These are phyloP conservation scores for Fusarium bulbicola DNA, from an alignment of 2,329 filamentous ascomycete genomes.

Conservation along the genomic window DNA sequence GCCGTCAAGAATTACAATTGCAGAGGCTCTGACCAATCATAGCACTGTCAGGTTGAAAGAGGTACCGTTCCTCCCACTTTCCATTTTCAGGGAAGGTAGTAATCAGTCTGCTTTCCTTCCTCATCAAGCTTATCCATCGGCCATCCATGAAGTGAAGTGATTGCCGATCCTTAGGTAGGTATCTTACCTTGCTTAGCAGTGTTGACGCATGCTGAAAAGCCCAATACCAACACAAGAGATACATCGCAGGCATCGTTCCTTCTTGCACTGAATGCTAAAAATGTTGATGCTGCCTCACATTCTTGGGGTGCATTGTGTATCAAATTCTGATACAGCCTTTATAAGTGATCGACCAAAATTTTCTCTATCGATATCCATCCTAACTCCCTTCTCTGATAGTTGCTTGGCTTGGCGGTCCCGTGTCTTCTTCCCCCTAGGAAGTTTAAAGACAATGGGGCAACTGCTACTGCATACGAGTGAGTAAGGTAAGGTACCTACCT, in stretches of 20 bases:
- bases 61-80: constrained; percentile 6
- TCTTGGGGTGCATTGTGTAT: not conserved
- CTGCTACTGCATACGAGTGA: not conserved
- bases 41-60: not conserved
- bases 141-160: not conserved
- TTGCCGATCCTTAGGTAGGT: not conserved
- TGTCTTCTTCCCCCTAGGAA: not conserved
- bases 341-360: constrained; percentile 19
- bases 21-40: constrained; percentile 16
- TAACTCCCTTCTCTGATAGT: constrained; percentile 17
- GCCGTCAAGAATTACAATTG: constrained; percentile 1
- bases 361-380: not conserved
- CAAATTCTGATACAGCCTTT: not conserved
- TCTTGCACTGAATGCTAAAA: not conserved
- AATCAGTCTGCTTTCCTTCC: constrained; percentile 8
- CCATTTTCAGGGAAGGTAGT: constrained; percentile 10
- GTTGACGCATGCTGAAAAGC: constrained; percentile 4
- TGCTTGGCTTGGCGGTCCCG: constrained; percentile 24
- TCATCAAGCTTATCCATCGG: not conserved
- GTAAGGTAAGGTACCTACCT: not conserved
- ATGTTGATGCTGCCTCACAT: not conserved
- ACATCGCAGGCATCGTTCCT: not conserved
- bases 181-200: not conserved
- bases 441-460: constrained; percentile 14
- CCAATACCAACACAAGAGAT: not conserved